Evolutionary conservation across 192 early-diverging fungal species (phyloP).

Genomic region (Cetraspora pellucida): DNA sequence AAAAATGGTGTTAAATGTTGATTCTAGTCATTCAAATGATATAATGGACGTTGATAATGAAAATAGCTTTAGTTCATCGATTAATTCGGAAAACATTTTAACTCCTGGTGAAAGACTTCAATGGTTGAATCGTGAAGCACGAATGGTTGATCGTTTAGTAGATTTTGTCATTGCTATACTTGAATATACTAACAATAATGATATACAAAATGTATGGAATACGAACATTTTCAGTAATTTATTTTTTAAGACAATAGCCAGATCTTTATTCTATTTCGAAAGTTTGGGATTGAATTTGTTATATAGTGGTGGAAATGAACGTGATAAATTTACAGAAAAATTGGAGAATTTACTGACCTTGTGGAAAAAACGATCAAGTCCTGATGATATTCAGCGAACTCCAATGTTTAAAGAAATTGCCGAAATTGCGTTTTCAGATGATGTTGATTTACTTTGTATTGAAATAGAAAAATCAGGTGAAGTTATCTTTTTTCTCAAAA

Average conservation of each 20-base stretch:
- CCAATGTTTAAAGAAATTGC: neutral
- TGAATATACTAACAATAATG: neutral
- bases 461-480: slow-evolving; percentile 13
- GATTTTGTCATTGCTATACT: neutral
- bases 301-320: slow-evolving; percentile 34
- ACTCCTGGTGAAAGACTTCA: slow-evolving; percentile 17
- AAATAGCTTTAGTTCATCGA: neutral
- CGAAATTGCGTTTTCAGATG: slow-evolving; percentile 1
- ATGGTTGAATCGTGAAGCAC: neutral
- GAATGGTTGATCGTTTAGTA: neutral
- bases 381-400: neutral
- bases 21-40: neutral
- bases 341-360: slow-evolving; percentile 33
- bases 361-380: slow-evolving; percentile 7
- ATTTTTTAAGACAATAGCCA: slow-evolving; percentile 50
- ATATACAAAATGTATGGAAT: slow-evolving; percentile 23
- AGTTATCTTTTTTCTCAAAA: too few relatives aligned
- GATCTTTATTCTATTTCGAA: slow-evolving; percentile 51
- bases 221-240: slow-evolving; percentile 38
- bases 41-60: slow-evolving; percentile 28
- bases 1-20: slow-evolving; percentile 32
- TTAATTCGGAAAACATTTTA: neutral
- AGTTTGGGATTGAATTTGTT: slow-evolving; percentile 43
- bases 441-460: slow-evolving; percentile 12
- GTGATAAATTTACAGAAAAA: slow-evolving; percentile 26